Evolutionary conservation across 164 flowering plant species (phyloP), one percentile per base, ranked within the genome.

Genomic region (Aristolochia fimbriata): DNA sequence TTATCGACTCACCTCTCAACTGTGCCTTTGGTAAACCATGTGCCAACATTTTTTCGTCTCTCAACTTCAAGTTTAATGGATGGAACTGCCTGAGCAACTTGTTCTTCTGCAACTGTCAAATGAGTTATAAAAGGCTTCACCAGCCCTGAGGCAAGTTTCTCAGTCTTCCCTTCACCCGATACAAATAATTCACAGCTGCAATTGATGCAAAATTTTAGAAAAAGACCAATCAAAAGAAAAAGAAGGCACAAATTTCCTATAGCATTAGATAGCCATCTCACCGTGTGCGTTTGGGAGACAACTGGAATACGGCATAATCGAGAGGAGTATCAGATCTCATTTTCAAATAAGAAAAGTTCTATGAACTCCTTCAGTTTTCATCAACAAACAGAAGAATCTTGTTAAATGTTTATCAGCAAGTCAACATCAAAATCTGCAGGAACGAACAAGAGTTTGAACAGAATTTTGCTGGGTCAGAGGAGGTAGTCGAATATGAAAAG

Each of bases 21-120:
- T 15, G 97, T 90, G 72, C 99, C 97, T 73, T 91, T 94, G 3
- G 95, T 86, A 75, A 94, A 90, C 97, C 99, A 94, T 8, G 62
- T 58, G 59, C 83, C 85, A 46, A 77, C 87, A 79, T 80, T 77
- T 71, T 69, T 74, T 59, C 47, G 62, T 59, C 69, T 78, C 60
- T 81, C 85, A 49, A 74, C 82, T 71, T 87, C 92, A 61, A 94
- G 87, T 74, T 83, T 91, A 64, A 94, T 81, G 13, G 91, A 80
- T 63, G 75, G 83, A 67, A 68, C 84, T 51, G 85, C 74, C 58
- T 41, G 64, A 22, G 83, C 82, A 69, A 81, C 77, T 71, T 91
- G 94, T 59, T 86, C 97, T 76, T 90, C 93, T 61, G 78, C 95
- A 66, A 85, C 83, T 69, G 78, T 81, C 65, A 94, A 69, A 74